These are phyloP conservation scores for Pisolithus tinctorius DNA, from an alignment of 768 basidiomycete species.

Conservation along the genomic window DNA sequence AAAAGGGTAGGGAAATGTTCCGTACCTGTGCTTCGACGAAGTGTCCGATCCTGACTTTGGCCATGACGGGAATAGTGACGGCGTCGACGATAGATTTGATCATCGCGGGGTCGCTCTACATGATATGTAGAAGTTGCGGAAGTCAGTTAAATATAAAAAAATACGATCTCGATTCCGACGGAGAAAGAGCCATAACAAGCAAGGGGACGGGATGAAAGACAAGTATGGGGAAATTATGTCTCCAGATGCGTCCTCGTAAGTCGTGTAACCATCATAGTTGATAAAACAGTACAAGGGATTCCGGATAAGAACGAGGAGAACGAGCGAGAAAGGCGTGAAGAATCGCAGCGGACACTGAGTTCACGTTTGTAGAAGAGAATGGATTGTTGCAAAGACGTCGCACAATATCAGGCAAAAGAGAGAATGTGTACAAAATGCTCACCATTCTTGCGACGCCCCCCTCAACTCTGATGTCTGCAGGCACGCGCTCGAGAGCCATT, in stretches of 20 bases:
- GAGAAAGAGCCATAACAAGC: no score
- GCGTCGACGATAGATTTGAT: constrained; percentile 94
- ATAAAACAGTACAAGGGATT: no score
- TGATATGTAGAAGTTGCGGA: background rate
- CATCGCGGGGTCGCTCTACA: constrained; percentile 86
- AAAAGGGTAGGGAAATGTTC: background rate
- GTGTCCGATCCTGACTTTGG: constrained; percentile 93
- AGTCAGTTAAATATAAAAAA: background rate
- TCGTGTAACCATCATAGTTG: no score
- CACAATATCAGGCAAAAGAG: background rate
- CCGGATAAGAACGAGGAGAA: no score
- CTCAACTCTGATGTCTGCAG: constrained; percentile 86
- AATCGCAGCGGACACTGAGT: no score
- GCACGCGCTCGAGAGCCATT: constrained; percentile 94
- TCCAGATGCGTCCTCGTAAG: no score
- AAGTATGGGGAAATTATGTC: no score
- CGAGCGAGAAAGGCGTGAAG: no score
- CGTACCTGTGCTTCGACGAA: constrained; percentile 91
- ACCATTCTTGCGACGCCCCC: constrained; percentile 98
- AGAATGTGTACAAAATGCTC: constrained; percentile 15
- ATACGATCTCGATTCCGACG: no score
- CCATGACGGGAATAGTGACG: constrained; percentile 97
- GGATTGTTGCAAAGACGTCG: background rate
- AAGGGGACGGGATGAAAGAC: no score
- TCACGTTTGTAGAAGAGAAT: no score